Evolutionary conservation across 2,329 filamentous ascomycete species (phyloP), one percentile per base, ranked within the genome.

Genomic region (Diaporthe ilicicola): DNA sequence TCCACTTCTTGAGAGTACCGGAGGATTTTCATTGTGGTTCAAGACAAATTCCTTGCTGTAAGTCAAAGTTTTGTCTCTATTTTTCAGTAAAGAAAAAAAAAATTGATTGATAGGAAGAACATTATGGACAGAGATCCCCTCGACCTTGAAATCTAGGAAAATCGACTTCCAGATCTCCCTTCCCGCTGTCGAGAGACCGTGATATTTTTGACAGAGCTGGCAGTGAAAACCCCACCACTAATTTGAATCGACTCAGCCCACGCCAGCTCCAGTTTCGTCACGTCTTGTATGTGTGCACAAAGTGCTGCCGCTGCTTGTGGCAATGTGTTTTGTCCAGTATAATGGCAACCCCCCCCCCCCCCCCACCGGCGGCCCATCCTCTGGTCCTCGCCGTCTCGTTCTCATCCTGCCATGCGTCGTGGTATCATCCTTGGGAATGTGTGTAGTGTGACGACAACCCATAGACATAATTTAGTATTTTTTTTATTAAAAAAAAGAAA

Each of bases 91-190:
- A 53, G 22, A 51, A 62, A 53, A 48, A 67, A 27, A 61, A 46
- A 54, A 62, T 48, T n/a, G 55, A 62, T 64, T 50, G 59, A 64
- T 37, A 64, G 42, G 59, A 64, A 50, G 59, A 64, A 62, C 69
- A 68, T 50, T 70, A 70, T 70, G 42, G 64, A 70, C 62, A 62
- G 17, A 61, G 48, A 44, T 53, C 51, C 48, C 69, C 69, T 64
- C 69, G 59, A 61, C 53, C 53, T 67, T 70, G 44, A 50, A 61
- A 68, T 68, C 34, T 54, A 61, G 24, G 34, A 53, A 56, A 42
- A 39, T 42, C 48, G 62, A 50, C 37, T 37, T 46, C 29, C 29
- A 62, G 24, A 32, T 42, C 34, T 51, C 69, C 64, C 39, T 19
- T 10, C 29, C 53, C 29, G 13, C 32, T 46, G 32, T 67, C 68